Evolutionary conservation across 2,329 filamentous ascomycete species (phyloP).

Genomic region (Pseudocercospora fuligena): DNA sequence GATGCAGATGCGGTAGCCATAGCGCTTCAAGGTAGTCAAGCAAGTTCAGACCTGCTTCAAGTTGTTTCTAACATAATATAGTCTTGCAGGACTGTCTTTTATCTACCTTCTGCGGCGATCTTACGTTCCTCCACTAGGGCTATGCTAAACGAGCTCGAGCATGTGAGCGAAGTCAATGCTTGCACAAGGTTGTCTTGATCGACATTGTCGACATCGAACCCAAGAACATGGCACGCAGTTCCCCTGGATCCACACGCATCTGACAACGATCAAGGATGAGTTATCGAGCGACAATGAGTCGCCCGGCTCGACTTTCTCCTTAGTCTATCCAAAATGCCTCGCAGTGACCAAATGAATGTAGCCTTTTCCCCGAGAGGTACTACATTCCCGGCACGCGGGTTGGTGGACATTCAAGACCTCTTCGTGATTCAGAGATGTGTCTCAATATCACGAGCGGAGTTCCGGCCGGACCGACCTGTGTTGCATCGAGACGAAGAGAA

Average conservation of each 20-base stretch:
- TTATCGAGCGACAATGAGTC: background rate
- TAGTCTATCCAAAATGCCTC: too few relatives aligned
- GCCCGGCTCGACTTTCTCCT: too few relatives aligned
- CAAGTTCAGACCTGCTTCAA: background rate
- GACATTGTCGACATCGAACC: background rate
- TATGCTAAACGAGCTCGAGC: too few relatives aligned
- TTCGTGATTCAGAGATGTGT: background rate
- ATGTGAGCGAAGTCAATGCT: background rate
- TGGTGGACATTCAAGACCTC: background rate
- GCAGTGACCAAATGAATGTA: background rate
- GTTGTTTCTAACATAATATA: background rate
- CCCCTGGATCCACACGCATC: background rate
- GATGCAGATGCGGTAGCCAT: slow-evolving; percentile 2
- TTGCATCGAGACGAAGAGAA: background rate
- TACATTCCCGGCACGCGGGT: background rate
- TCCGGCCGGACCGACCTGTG: background rate
- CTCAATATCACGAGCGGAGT: background rate
- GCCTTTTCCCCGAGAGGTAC: background rate
- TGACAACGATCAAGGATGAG: background rate
- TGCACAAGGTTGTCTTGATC: background rate
- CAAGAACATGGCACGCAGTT: background rate
- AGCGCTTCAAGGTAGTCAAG: background rate
- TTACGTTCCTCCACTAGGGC: background rate
- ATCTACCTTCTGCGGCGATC: background rate
- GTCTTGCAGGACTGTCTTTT: background rate